Evolutionary conservation across 2,329 filamentous ascomycete species (phyloP).

Genomic region (Epichloe gansuensis): DNA sequence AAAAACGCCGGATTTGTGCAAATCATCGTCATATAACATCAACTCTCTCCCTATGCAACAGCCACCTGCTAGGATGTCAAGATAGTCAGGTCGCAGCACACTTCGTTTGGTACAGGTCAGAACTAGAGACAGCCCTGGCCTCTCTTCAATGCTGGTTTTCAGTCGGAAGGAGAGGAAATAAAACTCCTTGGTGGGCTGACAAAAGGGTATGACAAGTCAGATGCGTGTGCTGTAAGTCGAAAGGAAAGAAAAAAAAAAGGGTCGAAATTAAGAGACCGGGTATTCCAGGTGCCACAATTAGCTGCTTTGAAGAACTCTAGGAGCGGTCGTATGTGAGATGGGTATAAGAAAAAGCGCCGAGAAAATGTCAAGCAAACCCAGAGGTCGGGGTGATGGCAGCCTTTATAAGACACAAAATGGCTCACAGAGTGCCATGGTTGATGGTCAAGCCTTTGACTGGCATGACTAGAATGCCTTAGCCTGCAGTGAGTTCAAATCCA

Average conservation of each 20-base stretch:
- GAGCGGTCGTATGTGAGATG: not conserved
- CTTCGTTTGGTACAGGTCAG: not conserved
- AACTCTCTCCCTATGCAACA: not conserved
- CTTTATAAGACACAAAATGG: not conserved
- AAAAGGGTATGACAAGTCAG: not conserved
- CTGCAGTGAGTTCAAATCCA: constrained; percentile 25
- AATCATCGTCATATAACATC: constrained; percentile 2
- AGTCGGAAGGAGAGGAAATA: not conserved
- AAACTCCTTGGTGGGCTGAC: not conserved
- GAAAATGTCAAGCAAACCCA: not conserved
- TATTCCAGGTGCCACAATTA: too few relatives aligned
- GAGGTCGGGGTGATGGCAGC: too few relatives aligned
- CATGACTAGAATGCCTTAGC: constrained; percentile 14
- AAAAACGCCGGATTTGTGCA: constrained; percentile 13
- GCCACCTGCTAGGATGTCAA: not conserved
- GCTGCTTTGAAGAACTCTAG: too few relatives aligned
- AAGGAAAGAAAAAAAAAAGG: not conserved
- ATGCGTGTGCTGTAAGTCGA: not conserved
- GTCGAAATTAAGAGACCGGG: not conserved
- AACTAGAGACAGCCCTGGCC: not conserved
- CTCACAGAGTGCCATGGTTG: not conserved
- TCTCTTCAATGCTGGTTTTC: not conserved
- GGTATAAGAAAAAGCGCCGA: not conserved
- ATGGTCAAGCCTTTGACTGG: not conserved
- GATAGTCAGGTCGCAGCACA: constrained; percentile 9